Evolutionary conservation across 148 eudicot genomes (phyloP), one percentile per base, ranked within the genome.

Genomic region (Camellia sinensis): DNA sequence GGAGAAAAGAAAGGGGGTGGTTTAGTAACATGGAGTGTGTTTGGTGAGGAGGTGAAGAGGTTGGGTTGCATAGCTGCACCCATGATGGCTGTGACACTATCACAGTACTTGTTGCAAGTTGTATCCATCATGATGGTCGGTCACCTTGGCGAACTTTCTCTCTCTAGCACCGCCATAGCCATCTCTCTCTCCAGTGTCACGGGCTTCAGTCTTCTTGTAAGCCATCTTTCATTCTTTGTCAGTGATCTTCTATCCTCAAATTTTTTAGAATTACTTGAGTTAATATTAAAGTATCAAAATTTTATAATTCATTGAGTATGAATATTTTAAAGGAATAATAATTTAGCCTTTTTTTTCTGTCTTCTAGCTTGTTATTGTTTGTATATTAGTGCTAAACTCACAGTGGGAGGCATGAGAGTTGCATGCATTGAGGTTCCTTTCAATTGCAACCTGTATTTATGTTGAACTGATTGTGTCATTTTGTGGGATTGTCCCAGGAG

Each of bases 81-180:
- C 0, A 88, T 88, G 91, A 79, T 86, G 69, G 88, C 81, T 1
- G 89, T 86, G 15, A 76, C 67, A 2, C 19, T 85, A 22, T 79
- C 89, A 0, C 83, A 81, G 44, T 88, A 79, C 67, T 52, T 88
- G 78, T 37, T 91, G 21, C 90, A 85, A 73, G 84, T 86, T 44
- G 71, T 88, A 0, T 84, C 82, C 1, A 71, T 83, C n/a, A 89
- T 81, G 86, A 89, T 91, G 90, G 92, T 87, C 1, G 94, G 94
- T 48, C 94, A 91, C 75, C 89, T 91, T 1, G 89, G 87, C 40
- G 86, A 87, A 45, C 88, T 91, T 9, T 62, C 83, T n/a, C 92
- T 91, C 41, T 80, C 94, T 2, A 87, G 94, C 79, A 80, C 90
- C 44, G 87, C 94, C 79, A 75, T 91, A 12, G 94, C 94, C 80